Evolutionary conservation across 148 eudicot genomes (phyloP), one percentile per base, ranked within the genome.

Genomic region (Fagopyrum esculentum): DNA sequence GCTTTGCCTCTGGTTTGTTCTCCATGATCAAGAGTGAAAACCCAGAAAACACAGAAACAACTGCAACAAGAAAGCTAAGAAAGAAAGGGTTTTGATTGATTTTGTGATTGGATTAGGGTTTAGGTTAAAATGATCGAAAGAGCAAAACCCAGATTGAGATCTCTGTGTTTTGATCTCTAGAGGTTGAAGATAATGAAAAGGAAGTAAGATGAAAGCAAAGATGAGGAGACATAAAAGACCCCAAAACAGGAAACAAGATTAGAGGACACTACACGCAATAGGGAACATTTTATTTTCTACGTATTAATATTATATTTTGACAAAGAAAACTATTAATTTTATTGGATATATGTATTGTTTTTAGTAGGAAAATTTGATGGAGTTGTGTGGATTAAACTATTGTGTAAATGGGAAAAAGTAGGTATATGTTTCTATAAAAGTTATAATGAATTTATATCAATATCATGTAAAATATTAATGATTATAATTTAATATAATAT

Each of bases 1-100:
- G 40, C 40, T 35, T 57, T 19, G 71, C 77, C 52, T 82, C 87
- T 9, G 2, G 40, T 35, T 35, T 35, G 2, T 35, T 35, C 40
- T 35, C 40, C 40, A 35, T 35, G 26, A 22, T 22, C 26, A 22
- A 22, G 26, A 35, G 0, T 35, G 40, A 35, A 35, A 35, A 35
- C 2, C 40, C 40, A 22, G 26, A 22, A 22, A 22, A 22, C 26
- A 22, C 40, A 35, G 40, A 35, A 35, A 35, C 40, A 35, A 35
- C 40, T 35, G 40, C 40, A 35, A 2, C 40, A 35, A 35, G 40
- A 35, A 35, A 35, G 40, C 15, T 29, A 26, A 63, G 13, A 30
- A 64, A 64, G 22, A 64, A 64, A 35, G 71, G 71, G 19, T 40
- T 40, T 66, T 40, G 47, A 66, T 13, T 35, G 12, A 66, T 66